Conservation (phyloP, 1,284 basidiomycete genomes). For the Coniferiporia sulphurascens region DNA sequence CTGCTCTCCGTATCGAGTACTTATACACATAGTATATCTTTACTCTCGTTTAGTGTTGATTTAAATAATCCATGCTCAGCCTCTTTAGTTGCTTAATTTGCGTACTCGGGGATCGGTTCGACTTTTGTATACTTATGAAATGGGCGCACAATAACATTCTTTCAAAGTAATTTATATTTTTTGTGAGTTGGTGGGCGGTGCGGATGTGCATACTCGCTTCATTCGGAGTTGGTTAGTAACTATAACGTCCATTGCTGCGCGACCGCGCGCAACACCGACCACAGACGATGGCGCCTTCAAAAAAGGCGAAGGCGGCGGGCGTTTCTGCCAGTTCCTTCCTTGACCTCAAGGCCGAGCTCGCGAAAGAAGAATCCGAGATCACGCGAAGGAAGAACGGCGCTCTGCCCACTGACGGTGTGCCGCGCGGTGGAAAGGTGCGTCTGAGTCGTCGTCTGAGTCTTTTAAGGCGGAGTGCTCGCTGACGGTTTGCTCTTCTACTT, state of each 20-base stretch:
- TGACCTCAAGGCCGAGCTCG: constrained; percentile 69
- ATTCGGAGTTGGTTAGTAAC: not conserved
- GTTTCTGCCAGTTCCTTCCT: constrained; percentile 69
- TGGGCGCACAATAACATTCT: not conserved
- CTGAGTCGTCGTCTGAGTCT: not conserved
- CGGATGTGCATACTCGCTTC: not conserved
- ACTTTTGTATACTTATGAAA: not conserved
- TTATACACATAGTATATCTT: not conserved
- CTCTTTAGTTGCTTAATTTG: not conserved
- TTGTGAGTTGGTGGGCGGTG: too few species aligned
- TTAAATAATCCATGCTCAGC: not conserved
- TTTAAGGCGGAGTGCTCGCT: not conserved
- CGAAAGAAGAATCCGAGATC: constrained; percentile 62
- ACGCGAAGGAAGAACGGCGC: constrained; percentile 48
- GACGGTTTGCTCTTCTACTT: too few species aligned
- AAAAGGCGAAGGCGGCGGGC: constrained; percentile 61
- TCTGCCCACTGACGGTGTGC: constrained; percentile 52
- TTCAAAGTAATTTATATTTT: too few species aligned
- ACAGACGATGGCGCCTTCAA: constrained; percentile 11
- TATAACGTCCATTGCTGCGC: too few species aligned
- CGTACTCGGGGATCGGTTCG: not conserved
- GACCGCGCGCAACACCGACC: not conserved
- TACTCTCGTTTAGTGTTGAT: not conserved
- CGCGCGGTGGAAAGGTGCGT: constrained; percentile 60
- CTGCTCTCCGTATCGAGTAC: not conserved